A percentile compares a stretch with the other conserved stretches of the same genome.
Conservation (phyloP, 495 filamentous ascomycete genomes). For the Aspergillus olivimuriae region DNA sequence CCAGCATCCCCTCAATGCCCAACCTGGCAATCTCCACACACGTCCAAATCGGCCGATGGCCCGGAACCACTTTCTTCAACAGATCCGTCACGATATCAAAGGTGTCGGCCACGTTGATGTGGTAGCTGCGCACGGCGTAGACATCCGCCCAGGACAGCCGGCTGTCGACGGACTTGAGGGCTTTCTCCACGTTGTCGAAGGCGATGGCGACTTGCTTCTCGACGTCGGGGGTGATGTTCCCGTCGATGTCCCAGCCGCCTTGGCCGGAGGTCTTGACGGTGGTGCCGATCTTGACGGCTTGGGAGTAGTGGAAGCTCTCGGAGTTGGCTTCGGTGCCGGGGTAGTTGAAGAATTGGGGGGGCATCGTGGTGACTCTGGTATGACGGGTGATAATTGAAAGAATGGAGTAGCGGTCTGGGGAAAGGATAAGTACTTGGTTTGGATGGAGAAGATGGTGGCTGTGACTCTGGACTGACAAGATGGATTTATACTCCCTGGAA, state of each 20-base stretch:
- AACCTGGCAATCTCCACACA: conserved; percentile 27
- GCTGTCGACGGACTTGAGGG: conserved; percentile 30
- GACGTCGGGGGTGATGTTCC: conserved; percentile 20
- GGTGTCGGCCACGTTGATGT: conserved; percentile 16
- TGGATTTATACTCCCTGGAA: too few species aligned
- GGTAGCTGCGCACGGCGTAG: conserved; percentile 38
- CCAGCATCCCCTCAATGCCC: conserved; percentile 30
- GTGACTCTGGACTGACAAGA: too few species aligned
- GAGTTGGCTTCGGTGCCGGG: conserved; percentile 4
- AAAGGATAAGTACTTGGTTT: too few species aligned
- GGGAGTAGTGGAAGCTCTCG: conserved; percentile 27
- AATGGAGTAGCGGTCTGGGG: too few species aligned
- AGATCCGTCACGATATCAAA: conserved; percentile 23
- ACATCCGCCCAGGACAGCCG: conserved; percentile 48
- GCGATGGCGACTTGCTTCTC: conserved; percentile 38
- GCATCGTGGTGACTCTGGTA: too few species aligned
- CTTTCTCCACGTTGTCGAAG: conserved; percentile 43
- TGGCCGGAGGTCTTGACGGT: conserved; percentile 40
- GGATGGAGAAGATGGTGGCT: too few species aligned
- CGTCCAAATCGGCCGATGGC: conserved; percentile 42
- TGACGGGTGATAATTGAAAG: too few species aligned
- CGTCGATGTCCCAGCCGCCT: conserved; percentile 39
- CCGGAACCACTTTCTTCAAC: conserved; percentile 35
- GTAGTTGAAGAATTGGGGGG: conserved; percentile 5
- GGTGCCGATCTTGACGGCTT: conserved; percentile 40